Evolutionary conservation across 2,329 filamentous ascomycete genomes (phyloP).

Genomic region (Colletotrichum somersetense): DNA sequence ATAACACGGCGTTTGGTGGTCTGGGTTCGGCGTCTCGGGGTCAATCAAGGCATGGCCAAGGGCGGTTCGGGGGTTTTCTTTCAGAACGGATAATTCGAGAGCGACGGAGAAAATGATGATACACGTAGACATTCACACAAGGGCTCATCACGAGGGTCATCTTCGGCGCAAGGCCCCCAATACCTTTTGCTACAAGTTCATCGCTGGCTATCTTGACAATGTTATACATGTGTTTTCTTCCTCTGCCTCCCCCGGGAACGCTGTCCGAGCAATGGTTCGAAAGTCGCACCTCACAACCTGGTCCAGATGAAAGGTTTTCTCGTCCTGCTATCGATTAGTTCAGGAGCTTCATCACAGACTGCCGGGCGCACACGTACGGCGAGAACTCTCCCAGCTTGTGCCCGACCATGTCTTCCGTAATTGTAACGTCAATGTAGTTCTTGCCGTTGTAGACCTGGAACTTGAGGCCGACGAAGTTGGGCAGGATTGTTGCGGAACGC

Average conservation of each 20-base stretch:
- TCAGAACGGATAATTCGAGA: slow-evolving; percentile 9
- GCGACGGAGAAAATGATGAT: slow-evolving; percentile 8
- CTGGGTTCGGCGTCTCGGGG: slow-evolving; percentile 38
- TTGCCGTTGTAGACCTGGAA: slow-evolving; percentile 96
- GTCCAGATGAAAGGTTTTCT: slow-evolving; percentile 69
- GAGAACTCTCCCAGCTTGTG: slow-evolving; percentile 95
- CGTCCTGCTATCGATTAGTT: slow-evolving; percentile 56
- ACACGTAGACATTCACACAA: slow-evolving; percentile 9
- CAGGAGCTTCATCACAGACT: background rate
- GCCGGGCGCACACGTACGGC: slow-evolving; percentile 70
- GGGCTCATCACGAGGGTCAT: slow-evolving; percentile 14
- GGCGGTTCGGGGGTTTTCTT: background rate
- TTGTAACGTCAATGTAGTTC: slow-evolving; percentile 82
- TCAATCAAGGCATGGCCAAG: slow-evolving; percentile 13
- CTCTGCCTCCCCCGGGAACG: slow-evolving; percentile 8
- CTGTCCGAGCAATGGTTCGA: background rate
- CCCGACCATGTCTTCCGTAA: slow-evolving; percentile 97
- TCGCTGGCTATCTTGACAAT: slow-evolving; percentile 39
- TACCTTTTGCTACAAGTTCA: slow-evolving; percentile 31
- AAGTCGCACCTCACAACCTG: slow-evolving; percentile 30
- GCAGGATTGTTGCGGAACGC: slow-evolving; percentile 88
- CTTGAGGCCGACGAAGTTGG: slow-evolving; percentile 89
- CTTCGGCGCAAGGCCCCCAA: slow-evolving; percentile 28
- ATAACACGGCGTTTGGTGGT: slow-evolving; percentile 35
- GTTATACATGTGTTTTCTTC: slow-evolving; percentile 36